A percentile compares a stretch with the other conserved stretches of the same genome.
Evolutionary conservation across 164 flowering plant genomes (phyloP).

Genomic region (Santalum album): DNA sequence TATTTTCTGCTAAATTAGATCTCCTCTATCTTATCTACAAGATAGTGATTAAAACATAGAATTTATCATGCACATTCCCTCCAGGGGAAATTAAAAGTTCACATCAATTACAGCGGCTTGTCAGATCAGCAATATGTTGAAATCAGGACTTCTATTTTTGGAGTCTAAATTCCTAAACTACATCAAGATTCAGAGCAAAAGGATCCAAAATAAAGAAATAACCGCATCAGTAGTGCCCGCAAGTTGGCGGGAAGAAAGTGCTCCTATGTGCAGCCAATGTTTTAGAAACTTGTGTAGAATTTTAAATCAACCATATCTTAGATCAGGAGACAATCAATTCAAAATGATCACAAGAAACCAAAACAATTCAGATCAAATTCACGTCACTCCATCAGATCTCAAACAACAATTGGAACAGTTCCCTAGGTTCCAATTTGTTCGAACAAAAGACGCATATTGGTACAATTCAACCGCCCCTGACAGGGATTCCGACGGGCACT

Average conservation of each 20-base stretch:
- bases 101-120: too few species aligned
- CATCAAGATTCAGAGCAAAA: neutral
- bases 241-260: neutral
- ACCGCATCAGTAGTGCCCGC: neutral
- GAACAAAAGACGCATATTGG: too few species aligned
- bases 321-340: constrained; percentile 2
- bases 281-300: neutral
- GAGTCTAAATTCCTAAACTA: neutral
- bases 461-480: too few species aligned
- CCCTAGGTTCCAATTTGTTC: neutral
- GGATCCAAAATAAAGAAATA: constrained; percentile 1
- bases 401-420: too few species aligned
- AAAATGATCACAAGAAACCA: neutral
- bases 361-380: neutral
- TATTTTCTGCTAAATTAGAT: too few species aligned
- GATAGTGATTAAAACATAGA: too few species aligned
- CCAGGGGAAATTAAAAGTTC: too few species aligned
- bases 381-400: constrained; percentile 6
- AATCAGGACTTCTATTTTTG: too few species aligned
- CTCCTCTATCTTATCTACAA: too few species aligned
- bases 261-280: neutral
- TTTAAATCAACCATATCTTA: neutral
- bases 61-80: too few species aligned
- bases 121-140: too few species aligned
- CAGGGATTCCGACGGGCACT: neutral